A percentile compares a stretch with the other conserved stretches of the same genome.
These are phyloP conservation scores for Chlamydomonas urium DNA, from an alignment of 139 green algal genomes.

Conservation along the genomic window DNA sequence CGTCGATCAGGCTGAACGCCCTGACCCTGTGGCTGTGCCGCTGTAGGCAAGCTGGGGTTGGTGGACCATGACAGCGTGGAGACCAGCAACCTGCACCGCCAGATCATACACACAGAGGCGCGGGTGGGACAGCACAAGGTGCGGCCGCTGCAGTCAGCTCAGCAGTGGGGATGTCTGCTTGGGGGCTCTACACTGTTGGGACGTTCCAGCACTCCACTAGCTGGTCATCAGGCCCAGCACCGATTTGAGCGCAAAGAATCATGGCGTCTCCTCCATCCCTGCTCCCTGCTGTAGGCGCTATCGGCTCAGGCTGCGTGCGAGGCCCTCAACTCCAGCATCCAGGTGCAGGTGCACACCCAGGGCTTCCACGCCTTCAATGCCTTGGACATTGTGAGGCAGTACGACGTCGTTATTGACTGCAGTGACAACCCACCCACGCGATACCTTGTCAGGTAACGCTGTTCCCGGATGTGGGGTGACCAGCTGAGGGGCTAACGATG, in stretches of 20 bases:
- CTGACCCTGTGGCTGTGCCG: too few species aligned
- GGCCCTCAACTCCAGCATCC: conserved; percentile 58
- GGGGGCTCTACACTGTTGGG: too few species aligned
- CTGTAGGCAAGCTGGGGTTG: conserved; percentile 64
- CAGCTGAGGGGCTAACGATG: too few species aligned
- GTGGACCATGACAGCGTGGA: conserved; percentile 84
- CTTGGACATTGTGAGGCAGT: conserved; percentile 60
- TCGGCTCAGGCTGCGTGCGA: conserved; percentile 59
- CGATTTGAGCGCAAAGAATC: too few species aligned
- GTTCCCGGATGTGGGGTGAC: too few species aligned
- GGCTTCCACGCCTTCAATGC: conserved; percentile 70
- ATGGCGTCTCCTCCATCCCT: too few species aligned
- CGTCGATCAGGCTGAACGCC: too few species aligned
- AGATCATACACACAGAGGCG: conserved; percentile 74
- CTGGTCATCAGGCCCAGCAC: too few species aligned
- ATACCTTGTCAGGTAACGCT: conserved; percentile 93
- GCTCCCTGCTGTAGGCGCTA: too few species aligned
- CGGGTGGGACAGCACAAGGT: conserved; percentile 75
- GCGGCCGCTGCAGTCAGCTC: too few species aligned
- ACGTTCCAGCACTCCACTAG: too few species aligned
- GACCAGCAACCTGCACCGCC: conserved; percentile 83
- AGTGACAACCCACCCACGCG: conserved; percentile 90
- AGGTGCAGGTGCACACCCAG: conserved; percentile 52
- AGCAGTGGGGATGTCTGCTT: too few species aligned
- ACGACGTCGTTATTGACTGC: conserved; percentile 89